Percentiles rank a stretch among this genome's conserved stretches.
These are phyloP conservation scores for Elongisporangium anandrum DNA, from an alignment of 352 stramenopile genomes.

Conservation along the genomic window DNA sequence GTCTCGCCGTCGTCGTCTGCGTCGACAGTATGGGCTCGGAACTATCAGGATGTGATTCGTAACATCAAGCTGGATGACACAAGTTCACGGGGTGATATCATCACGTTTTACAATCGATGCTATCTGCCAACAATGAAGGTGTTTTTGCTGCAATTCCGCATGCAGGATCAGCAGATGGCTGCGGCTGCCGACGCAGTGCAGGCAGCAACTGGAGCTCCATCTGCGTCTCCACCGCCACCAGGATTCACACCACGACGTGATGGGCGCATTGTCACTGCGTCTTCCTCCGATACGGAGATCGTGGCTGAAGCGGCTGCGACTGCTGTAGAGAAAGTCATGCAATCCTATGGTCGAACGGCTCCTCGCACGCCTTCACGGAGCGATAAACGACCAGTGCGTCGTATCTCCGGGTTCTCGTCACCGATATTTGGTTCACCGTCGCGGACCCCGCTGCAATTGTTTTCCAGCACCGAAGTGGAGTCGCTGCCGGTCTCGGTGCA, in stretches of 20 bases:
- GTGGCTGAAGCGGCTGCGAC: slow-evolving; percentile 68
- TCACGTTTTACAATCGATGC: slow-evolving; percentile 88
- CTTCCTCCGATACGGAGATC: slow-evolving; percentile 73
- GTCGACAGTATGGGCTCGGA: slow-evolving; percentile 12
- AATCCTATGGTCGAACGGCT: slow-evolving; percentile 23
- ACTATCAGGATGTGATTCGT: slow-evolving; percentile 65
- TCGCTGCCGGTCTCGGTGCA: slow-evolving; percentile 70
- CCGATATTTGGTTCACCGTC: slow-evolving; percentile 41
- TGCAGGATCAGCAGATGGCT: slow-evolving; percentile 77
- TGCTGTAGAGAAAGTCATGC: slow-evolving; percentile 62
- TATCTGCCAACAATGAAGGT: slow-evolving; percentile 83
- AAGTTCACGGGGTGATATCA: slow-evolving; percentile 71
- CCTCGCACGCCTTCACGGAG: slow-evolving; percentile 33
- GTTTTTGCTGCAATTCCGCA: slow-evolving; percentile 84
- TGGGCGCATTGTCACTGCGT: slow-evolving; percentile 36
- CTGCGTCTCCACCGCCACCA: slow-evolving; percentile 16
- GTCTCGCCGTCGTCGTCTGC: slow-evolving; percentile 25
- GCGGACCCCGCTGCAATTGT: slow-evolving; percentile 45
- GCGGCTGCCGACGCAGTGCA: slow-evolving; percentile 62
- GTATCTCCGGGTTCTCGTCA: slow-evolving; percentile 19
- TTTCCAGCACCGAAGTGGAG: slow-evolving; percentile 72
- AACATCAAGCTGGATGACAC: slow-evolving; percentile 67
- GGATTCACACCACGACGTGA: slow-evolving; percentile 38
- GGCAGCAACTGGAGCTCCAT: slow-evolving; percentile 18
- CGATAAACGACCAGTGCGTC: slow-evolving; percentile 11